Base-by-base conservation (phyloP, 208 protist species). In the Vickermania ingenoplastis region DNA sequence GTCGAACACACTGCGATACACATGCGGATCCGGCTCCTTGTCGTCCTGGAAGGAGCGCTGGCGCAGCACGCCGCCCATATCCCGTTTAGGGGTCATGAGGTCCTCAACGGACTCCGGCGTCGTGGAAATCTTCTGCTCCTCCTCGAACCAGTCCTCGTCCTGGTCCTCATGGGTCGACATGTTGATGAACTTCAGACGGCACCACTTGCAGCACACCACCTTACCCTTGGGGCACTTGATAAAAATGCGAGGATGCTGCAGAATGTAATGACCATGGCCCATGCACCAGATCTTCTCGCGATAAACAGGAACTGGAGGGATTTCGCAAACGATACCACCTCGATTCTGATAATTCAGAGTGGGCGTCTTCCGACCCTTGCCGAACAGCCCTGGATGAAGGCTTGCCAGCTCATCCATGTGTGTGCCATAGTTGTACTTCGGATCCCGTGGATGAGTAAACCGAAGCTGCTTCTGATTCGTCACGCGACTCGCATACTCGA, bases 101-200 rank as follows among this genome's bases (percentile, higher is more conserved):
- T 94, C 86, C 53, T 85, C 73, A 54, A 73, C 54, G 3, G 74
- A 70, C 69, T 94, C 83, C 0, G 83, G 86, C 36, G 83, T 94
- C 17, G 83, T 94, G 31, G 81, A 59, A 45, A 94, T 94, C 65
- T 89, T 87, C 24, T 94, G 83, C 68, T 91, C 86, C 59, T 94
- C 86, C 61, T 86, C 79, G 52, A 73, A 63, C 83, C 86, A 94
- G 64, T 94, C 86, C 28, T 94, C 83, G 66, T 94, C 86, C 54
- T 91, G 88, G 67, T 94, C 86, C 25, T 81, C 79, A 14, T 83
- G 70, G 41, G 86, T 94, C 21, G 83, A 67, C 86, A 94, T 91
- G 61, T 94, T 94, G 57, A 94, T 91, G 66, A 91, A 94, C 69
- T 94, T 94, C 17, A 90, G 70, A 31, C 81, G 78, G 64, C 86